phyloP scores from a whole-genome alignment of 2,329 filamentous ascomycete species.

The Cryphonectria nitschkei region DNA sequence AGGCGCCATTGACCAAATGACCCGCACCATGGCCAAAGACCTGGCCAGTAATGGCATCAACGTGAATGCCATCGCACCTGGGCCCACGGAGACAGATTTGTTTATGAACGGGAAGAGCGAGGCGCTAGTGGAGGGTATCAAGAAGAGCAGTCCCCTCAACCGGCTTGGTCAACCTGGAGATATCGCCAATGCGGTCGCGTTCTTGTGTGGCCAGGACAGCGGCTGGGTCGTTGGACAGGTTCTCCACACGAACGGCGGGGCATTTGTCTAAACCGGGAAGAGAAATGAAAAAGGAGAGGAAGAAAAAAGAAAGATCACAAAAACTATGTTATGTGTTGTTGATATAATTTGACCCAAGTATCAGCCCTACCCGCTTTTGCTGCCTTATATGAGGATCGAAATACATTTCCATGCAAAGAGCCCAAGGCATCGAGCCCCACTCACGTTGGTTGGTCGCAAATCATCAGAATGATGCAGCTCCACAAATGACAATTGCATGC shows the following conservation, averaged over 20 bases:
- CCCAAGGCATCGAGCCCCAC: background rate
- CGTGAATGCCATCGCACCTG: constrained; percentile 47
- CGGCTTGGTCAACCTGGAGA: constrained; percentile 54
- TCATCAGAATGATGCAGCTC: background rate
- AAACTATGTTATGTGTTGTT: background rate
- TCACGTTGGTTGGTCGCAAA: background rate
- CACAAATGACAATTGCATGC: background rate
- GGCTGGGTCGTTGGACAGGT: constrained; percentile 53
- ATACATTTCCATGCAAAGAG: background rate
- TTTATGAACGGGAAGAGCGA: constrained; percentile 56
- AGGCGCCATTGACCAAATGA: constrained; percentile 63
- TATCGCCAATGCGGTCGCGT: constrained; percentile 50
- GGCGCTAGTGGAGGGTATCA: constrained; percentile 47
- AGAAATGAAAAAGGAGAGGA: background rate
- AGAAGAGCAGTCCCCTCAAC: constrained; percentile 46
- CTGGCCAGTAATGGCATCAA: constrained; percentile 54
- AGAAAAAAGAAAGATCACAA: background rate
- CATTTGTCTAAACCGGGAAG: constrained; percentile 13
- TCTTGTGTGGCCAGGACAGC: constrained; percentile 43
- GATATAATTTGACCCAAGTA: background rate
- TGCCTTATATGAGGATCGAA: constrained; percentile 9
- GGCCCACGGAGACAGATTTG: constrained; percentile 58
- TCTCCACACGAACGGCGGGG: constrained; percentile 48
- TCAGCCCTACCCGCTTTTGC: constrained; percentile 11
- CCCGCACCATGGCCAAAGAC: constrained; percentile 58